Conservation (phyloP, 2,329 filamentous ascomycete species). For the Arachnomyces sp. region DNA sequence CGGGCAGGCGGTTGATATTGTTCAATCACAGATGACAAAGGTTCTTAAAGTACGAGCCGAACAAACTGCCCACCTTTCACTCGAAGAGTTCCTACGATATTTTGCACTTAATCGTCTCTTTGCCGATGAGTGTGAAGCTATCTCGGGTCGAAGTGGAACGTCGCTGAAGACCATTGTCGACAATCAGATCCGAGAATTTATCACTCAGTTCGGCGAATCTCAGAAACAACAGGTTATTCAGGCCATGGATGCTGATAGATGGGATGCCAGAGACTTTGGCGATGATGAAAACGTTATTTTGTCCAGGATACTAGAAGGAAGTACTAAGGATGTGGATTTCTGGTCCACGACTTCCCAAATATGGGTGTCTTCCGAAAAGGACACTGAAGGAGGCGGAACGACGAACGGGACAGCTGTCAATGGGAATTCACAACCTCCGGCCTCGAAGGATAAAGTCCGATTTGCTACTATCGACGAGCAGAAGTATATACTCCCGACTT, state of each 20-base stretch:
- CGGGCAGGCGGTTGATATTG: slow-evolving; percentile 58
- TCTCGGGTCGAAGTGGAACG: slow-evolving; percentile 53
- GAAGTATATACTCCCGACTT: slow-evolving; percentile 75
- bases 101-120: slow-evolving; percentile 57
- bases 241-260: slow-evolving; percentile 53
- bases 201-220: slow-evolving; percentile 48
- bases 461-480: slow-evolving; percentile 75
- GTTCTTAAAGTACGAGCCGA: slow-evolving; percentile 57
- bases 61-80: slow-evolving; percentile 47
- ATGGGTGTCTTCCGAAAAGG: slow-evolving; percentile 36
- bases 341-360: slow-evolving; percentile 47
- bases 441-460: slow-evolving; percentile 55
- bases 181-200: slow-evolving; percentile 54
- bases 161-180: slow-evolving; percentile 54
- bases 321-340: slow-evolving; percentile 48
- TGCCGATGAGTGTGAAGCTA: slow-evolving; percentile 58
- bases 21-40: slow-evolving; percentile 56
- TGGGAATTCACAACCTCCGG: slow-evolving; percentile 17
- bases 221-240: slow-evolving; percentile 51
- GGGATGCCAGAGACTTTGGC: slow-evolving; percentile 57
- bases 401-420: slow-evolving; percentile 32
- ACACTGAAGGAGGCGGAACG: slow-evolving; percentile 17
- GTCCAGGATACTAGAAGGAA: slow-evolving; percentile 48
- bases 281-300: slow-evolving; percentile 44
- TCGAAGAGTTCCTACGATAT: slow-evolving; percentile 52